phyloP scores from a whole-genome alignment of 805 yeast species.

The Maudiozyma serrabonitensis region DNA sequence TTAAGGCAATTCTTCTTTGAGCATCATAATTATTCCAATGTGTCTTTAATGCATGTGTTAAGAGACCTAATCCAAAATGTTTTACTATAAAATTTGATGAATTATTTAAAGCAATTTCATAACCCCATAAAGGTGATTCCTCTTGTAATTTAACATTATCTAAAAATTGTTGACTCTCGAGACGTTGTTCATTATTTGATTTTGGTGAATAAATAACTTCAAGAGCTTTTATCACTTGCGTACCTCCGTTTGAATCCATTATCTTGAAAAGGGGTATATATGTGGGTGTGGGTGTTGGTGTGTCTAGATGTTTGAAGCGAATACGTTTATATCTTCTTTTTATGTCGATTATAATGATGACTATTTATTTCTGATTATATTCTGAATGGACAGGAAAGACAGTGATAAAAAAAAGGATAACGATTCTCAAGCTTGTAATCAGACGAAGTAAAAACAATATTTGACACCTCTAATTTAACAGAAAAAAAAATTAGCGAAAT shows the following conservation, averaged over 20 bases:
- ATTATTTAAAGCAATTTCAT: constrained; percentile 61
- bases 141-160: constrained; percentile 68
- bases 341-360: no score
- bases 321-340: no score
- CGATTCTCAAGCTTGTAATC: no score
- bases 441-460: no score
- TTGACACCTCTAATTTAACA: no score
- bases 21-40: constrained; percentile 46
- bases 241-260: constrained; percentile 61
- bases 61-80: constrained; percentile 78
- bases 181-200: constrained; percentile 48
- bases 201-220: constrained; percentile 61
- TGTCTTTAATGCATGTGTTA: constrained; percentile 59
- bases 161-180: constrained; percentile 53
- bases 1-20: constrained; percentile 54
- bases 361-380: no score
- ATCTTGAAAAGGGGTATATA: no score
- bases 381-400: no score
- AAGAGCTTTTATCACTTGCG: constrained; percentile 69
- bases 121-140: constrained; percentile 90
- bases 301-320: no score
- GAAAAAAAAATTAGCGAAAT: no score
- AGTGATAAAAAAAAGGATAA: no score
- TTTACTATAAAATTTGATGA: constrained; percentile 61
- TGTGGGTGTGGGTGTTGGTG: no score